Conservation (phyloP, 768 basidiomycete species). For the Serendipita sp. region DNA sequence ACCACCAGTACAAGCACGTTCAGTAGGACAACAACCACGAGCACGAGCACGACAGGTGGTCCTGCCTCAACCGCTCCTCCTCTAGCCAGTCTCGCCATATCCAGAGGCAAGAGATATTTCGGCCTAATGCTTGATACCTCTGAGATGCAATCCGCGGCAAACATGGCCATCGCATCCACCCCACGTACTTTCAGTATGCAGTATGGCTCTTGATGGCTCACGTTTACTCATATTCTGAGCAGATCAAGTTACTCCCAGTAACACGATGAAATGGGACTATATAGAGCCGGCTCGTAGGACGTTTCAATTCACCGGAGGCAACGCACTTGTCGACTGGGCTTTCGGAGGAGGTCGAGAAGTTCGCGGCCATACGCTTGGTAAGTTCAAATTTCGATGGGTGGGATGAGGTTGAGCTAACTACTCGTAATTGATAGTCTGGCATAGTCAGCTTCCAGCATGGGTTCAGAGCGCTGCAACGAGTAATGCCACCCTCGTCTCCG, state of each 20-base stretch:
- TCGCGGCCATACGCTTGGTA: constrained; percentile 20
- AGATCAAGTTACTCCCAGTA: constrained; percentile 31
- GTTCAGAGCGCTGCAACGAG: constrained; percentile 9
- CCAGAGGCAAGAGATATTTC: constrained; percentile 22
- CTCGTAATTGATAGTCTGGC: constrained; percentile 25
- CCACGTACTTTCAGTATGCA: constrained; percentile 24
- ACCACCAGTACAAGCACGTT: background rate
- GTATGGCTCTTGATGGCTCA: background rate
- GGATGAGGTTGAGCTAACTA: background rate
- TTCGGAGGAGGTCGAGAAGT: constrained; percentile 31
- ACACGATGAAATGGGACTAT: constrained; percentile 41
- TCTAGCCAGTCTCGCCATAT: background rate
- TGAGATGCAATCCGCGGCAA: constrained; percentile 29
- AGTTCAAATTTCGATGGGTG: background rate
- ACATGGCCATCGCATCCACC: constrained; percentile 26
- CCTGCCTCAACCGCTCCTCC: background rate
- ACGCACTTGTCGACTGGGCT: constrained; percentile 28
- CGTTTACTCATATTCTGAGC: background rate
- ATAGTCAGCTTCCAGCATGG: constrained; percentile 39
- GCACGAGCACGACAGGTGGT: background rate
- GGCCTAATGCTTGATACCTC: constrained; percentile 34
- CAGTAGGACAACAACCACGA: background rate
- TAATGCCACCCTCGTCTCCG: constrained; percentile 15
- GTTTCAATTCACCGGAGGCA: constrained; percentile 32
- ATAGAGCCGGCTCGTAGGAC: constrained; percentile 33